These are phyloP conservation scores for Calonectria honghensis DNA, from an alignment of 2,329 filamentous ascomycete genomes.

Conservation along the genomic window DNA sequence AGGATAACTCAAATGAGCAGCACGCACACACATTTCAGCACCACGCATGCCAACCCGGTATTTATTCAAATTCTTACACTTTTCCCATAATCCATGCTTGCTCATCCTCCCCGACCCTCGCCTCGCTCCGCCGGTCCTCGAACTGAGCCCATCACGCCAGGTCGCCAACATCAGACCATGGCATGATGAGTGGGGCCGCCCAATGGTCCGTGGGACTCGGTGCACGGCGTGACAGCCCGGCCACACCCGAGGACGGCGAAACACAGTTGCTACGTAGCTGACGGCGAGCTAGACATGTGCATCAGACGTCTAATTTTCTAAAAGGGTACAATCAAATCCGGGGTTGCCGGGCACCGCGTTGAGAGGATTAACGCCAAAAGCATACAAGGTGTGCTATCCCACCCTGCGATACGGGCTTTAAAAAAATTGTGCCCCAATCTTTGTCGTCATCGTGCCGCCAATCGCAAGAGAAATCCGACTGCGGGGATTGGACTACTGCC, in stretches of 20 bases:
- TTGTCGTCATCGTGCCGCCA: conserved; percentile 41
- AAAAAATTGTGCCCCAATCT: conserved; percentile 26
- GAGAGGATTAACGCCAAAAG: neutral
- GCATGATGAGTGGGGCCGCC: conserved; percentile 55
- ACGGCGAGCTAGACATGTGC: conserved; percentile 11
- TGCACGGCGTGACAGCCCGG: conserved; percentile 50
- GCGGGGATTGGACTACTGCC: conserved; percentile 36
- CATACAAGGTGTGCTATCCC: conserved; percentile 21
- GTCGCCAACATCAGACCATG: conserved; percentile 55
- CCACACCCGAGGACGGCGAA: conserved; percentile 50
- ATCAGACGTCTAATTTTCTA: conserved; percentile 6
- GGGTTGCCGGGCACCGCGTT: conserved; percentile 25
- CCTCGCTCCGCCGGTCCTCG: conserved; percentile 52
- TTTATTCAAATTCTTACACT: conserved; percentile 50
- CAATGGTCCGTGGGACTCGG: conserved; percentile 49
- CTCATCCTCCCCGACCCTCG: conserved; percentile 50
- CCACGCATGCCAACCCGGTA: conserved; percentile 44
- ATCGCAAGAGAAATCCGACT: conserved; percentile 41
- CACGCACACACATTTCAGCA: conserved; percentile 24
- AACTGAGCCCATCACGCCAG: conserved; percentile 57
- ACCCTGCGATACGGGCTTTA: neutral
- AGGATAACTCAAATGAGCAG: conserved; percentile 30
- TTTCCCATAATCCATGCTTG: conserved; percentile 33
- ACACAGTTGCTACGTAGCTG: conserved; percentile 4
- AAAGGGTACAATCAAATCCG: neutral